Conservation (phyloP, 257 asterid genomes). For the Solanum tacnaense region DNA sequence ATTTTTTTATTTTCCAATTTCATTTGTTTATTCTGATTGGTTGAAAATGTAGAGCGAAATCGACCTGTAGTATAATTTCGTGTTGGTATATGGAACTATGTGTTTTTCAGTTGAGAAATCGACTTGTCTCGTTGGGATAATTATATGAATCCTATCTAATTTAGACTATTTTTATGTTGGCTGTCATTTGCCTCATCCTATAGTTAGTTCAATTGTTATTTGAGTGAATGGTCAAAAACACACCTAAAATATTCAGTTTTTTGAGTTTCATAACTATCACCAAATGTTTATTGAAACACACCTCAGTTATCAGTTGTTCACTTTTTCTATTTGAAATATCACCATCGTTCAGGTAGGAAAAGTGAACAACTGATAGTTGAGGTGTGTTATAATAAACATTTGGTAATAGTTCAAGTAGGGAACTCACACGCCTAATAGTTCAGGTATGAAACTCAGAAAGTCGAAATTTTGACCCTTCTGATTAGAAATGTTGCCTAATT, state of each 20-base stretch:
- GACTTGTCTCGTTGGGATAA: neutral
- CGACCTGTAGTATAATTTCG: neutral
- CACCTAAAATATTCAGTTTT: neutral
- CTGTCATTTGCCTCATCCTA: neutral
- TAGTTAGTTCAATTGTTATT: slow-evolving; percentile 33
- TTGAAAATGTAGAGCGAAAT: neutral
- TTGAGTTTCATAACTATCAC: neutral
- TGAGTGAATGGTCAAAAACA: neutral
- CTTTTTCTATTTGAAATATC: neutral
- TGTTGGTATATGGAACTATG: neutral
- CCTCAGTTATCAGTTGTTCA: neutral
- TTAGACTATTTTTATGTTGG: neutral
- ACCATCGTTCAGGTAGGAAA: neutral
- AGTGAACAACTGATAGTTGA: neutral
- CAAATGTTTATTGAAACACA: neutral
- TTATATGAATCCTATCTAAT: neutral
- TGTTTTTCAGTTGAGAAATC: neutral
- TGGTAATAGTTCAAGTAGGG: neutral
- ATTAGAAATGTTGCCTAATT: neutral
- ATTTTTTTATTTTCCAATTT: neutral
- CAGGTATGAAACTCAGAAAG: neutral
- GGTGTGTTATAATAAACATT: neutral
- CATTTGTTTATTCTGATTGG: neutral
- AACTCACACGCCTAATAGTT: neutral
- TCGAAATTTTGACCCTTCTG: neutral